Conservation (phyloP, 139 green algal species). For the Mesotaenium endlicherianum region DNA sequence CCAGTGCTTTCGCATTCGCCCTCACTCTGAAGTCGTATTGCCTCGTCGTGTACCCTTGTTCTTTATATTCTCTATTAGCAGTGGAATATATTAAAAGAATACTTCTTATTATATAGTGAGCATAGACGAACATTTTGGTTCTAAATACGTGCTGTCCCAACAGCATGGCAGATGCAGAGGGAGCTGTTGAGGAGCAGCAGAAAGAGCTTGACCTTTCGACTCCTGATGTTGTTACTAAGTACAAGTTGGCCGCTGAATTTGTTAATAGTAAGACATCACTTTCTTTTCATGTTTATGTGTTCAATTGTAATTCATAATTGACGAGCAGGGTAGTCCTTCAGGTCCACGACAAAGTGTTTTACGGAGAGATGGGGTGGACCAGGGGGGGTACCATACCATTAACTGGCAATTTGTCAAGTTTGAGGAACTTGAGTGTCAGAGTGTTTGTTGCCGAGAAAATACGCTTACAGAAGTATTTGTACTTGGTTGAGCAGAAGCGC, state of each 20-base stretch:
- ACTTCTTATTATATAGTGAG: too few relatives aligned
- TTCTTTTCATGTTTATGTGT: background rate
- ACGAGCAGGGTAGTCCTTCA: background rate
- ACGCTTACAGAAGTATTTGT: too few relatives aligned
- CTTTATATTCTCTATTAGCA: too few relatives aligned
- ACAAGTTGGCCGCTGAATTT: slow-evolving; percentile 97
- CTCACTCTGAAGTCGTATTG: too few relatives aligned
- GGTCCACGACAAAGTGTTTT: background rate
- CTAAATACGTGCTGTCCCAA: too few relatives aligned
- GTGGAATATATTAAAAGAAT: too few relatives aligned
- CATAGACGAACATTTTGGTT: too few relatives aligned
- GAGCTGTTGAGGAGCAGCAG: too few relatives aligned
- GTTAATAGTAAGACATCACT: slow-evolving; percentile 79
- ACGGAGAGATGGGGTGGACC: background rate
- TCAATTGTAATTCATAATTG: background rate
- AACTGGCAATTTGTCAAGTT: background rate
- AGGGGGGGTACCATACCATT: background rate
- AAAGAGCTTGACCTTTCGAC: slow-evolving; percentile 71
- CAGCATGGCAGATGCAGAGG: too few relatives aligned
- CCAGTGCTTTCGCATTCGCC: too few relatives aligned
- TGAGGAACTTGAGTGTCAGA: background rate
- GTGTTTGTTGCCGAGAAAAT: too few relatives aligned
- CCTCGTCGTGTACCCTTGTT: too few relatives aligned
- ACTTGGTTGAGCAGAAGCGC: slow-evolving; percentile 72
- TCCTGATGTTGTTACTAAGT: slow-evolving; percentile 96